A percentile compares a stretch with the other conserved stretches of the same genome.
Evolutionary conservation across 75 land plant species (phyloP).

Genomic region (Sequoiadendron giganteum): DNA sequence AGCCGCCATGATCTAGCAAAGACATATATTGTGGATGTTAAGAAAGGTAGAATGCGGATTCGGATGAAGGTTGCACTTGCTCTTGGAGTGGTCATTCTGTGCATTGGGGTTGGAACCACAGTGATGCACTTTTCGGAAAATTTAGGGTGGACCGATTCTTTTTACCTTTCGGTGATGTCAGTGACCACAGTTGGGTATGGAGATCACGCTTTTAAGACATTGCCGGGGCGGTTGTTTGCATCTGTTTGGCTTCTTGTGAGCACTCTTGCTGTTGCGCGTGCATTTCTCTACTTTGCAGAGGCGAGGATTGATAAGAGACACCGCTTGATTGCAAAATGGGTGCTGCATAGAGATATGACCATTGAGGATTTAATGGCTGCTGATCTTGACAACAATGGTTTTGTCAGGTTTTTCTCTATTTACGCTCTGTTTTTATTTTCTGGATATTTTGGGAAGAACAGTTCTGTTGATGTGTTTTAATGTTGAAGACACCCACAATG

Average conservation of each 20-base stretch:
- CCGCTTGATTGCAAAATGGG: conserved; percentile 74
- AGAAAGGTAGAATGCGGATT: conserved; percentile 90
- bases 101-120: conserved; percentile 56
- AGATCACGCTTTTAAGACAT: conserved; percentile 62
- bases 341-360: conserved; percentile 70
- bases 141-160: conserved; percentile 70
- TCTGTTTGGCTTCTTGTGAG: conserved; percentile 76
- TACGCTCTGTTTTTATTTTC: neutral
- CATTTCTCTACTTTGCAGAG: conserved; percentile 81
- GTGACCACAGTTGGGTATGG: conserved; percentile 94
- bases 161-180: conserved; percentile 90
- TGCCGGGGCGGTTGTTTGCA: conserved; percentile 72
- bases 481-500: neutral
- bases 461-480: neutral
- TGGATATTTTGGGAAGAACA: neutral
- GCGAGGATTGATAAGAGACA: conserved; percentile 76
- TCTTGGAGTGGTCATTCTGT: conserved; percentile 65
- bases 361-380: conserved; percentile 75
- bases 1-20: conserved; percentile 32
- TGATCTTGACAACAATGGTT: conserved; percentile 86
- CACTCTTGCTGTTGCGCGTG: conserved; percentile 81
- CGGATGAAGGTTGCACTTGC: conserved; percentile 85
- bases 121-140: conserved; percentile 62
- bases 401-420: conserved; percentile 52
- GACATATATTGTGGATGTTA: conserved; percentile 64